Evolutionary conservation across 2,329 filamentous ascomycete genomes (phyloP), one percentile per base, ranked within the genome.

Genomic region (Botryotinia narcissicola): DNA sequence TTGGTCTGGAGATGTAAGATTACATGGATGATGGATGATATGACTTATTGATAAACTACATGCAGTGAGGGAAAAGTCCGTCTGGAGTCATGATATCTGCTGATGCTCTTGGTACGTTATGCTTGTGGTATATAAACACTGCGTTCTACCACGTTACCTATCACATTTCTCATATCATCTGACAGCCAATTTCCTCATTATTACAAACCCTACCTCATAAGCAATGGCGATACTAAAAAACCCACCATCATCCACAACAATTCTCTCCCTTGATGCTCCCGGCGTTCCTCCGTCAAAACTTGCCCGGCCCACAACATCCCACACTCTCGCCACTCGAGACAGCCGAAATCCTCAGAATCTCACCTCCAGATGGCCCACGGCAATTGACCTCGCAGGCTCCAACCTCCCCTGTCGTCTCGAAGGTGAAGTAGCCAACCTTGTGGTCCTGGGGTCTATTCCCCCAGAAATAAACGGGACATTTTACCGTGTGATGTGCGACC

Each of bases 401-500:
- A 51, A 51, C 8, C 32, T 67, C 32, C 44, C 63, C 22, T 67
- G 44, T 32, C 63, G 63, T 25, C 44, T 82, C 14, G 82, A 83
- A 77, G 82, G 81, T 35, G 82, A 82, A 46, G 80, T 82, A 63
- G 79, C 79, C 59, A 77, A 80, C 67, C 79, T 82, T n/a, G 82
- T 83, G 69, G 80, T 82, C 32, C 80, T 80, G 0, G 83, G 83
- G 9, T 77, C 76, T 10, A 83, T 84, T n/a, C 83, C 82, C 16
- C 78, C 78, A 61, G 81, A 83, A 29, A 83, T 84, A 59, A 80
- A 83, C 62, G 83, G 83, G 3, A 84, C 83, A 2, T 84, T 84
- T 72, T 84, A 83, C 74, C 81, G 83, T 14, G 77, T 84, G 29
- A 82, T 83, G 68, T 82, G 82, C 25, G 83, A 84, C 72, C 83